A percentile compares a stretch with the other conserved stretches of the same genome.
phyloP scores from a whole-genome alignment of 352 stramenopile species.

The Phytophthora uliginosa region DNA sequence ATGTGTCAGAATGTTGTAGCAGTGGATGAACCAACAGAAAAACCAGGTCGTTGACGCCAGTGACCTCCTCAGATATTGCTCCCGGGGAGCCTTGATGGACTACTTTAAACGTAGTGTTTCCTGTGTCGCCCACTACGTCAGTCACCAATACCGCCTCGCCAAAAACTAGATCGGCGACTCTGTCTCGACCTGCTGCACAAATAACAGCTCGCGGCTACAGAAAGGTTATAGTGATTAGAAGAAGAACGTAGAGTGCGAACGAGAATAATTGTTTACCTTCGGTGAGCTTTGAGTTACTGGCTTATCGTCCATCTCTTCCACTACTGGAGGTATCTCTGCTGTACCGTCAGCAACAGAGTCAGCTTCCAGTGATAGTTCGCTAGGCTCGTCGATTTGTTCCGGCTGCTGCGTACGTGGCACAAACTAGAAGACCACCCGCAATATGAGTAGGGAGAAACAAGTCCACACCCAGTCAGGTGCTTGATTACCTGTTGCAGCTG shows the following conservation, averaged over 20 bases:
- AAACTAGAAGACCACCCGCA: constrained; percentile 16
- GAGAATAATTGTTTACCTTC: constrained; percentile 11
- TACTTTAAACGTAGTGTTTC: constrained; percentile 62
- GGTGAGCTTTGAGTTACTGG: not conserved
- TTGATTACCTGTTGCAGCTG: constrained; percentile 46
- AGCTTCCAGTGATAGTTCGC: constrained; percentile 13
- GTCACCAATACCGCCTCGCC: constrained; percentile 54
- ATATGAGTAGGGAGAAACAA: not conserved
- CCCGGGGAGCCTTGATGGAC: constrained; percentile 37
- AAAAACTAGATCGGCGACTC: constrained; percentile 33
- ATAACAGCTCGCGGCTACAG: constrained; percentile 54
- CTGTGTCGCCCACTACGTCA: constrained; percentile 59
- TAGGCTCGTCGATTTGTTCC: constrained; percentile 27
- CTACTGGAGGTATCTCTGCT: not conserved
- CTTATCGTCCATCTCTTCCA: constrained; percentile 6
- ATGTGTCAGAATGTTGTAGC: constrained; percentile 30
- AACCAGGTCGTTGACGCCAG: constrained; percentile 24
- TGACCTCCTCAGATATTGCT: constrained; percentile 61
- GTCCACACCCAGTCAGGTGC: not conserved
- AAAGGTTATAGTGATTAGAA: constrained; percentile 22
- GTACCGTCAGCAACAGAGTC: constrained; percentile 14
- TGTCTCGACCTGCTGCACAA: constrained; percentile 38
- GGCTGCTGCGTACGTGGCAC: constrained; percentile 17
- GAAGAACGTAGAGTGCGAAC: not conserved
- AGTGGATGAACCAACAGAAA: constrained; percentile 64